Conservation (phyloP, 2,329 filamentous ascomycete genomes). For the Pyrenophora tritici-repentis region DNA sequence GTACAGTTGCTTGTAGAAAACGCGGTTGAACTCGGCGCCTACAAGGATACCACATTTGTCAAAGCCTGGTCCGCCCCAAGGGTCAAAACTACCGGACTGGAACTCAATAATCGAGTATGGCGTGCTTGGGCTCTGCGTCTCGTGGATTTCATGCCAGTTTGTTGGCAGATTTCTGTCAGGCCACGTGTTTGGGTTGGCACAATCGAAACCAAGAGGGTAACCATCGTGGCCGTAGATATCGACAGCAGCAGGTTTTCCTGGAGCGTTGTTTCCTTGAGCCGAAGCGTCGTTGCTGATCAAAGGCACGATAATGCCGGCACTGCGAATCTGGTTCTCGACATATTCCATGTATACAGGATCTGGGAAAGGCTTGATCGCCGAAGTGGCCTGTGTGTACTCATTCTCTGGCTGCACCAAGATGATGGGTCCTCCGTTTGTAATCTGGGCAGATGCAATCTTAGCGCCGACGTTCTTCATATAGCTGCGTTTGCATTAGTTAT, state of each 20-base stretch:
- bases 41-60: conserved; percentile 68
- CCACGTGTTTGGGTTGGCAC: conserved; percentile 66
- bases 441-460: conserved; percentile 75
- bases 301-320: conserved; percentile 73
- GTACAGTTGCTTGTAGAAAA: conserved; percentile 79
- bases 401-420: conserved; percentile 83
- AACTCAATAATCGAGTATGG: conserved; percentile 71
- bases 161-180: conserved; percentile 62
- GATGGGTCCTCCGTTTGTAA: conserved; percentile 80
- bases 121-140: conserved; percentile 66
- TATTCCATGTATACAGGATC: conserved; percentile 72
- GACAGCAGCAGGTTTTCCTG: conserved; percentile 61
- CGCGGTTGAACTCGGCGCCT: conserved; percentile 74
- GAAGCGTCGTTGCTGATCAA: conserved; percentile 75
- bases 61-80: conserved; percentile 74
- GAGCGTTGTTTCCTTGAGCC: conserved; percentile 65
- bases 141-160: conserved; percentile 59
- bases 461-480: conserved; percentile 67
- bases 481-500: conserved; percentile 37
- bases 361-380: conserved; percentile 61
- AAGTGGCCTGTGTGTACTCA: conserved; percentile 67
- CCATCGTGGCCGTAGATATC: conserved; percentile 71
- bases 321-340: conserved; percentile 69
- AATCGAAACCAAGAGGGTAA: conserved; percentile 65
- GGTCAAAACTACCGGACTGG: conserved; percentile 73